Conservation (phyloP, 495 filamentous ascomycete genomes). For the Jackrogersella minutella region DNA sequence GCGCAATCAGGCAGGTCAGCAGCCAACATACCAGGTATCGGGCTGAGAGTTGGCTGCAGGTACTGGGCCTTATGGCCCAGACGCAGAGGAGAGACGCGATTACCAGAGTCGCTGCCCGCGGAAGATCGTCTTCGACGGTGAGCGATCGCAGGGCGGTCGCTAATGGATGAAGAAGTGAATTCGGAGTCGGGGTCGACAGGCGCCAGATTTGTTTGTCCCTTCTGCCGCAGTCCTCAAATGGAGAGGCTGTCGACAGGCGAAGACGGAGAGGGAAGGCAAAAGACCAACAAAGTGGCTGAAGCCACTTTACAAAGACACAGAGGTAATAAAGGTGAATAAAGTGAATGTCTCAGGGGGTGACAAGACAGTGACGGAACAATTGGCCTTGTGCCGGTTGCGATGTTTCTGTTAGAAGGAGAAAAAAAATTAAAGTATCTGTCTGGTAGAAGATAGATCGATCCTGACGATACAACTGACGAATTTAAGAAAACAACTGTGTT, state of each 20-base stretch:
- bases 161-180: conserved; percentile 53
- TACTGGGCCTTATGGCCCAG: conserved; percentile 53
- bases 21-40: conserved; percentile 52
- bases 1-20: conserved; percentile 16
- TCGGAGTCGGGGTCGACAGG: conserved; percentile 46
- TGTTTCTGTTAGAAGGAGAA: conserved; percentile 20
- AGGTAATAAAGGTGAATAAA: conserved; percentile 25
- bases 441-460: conserved; percentile 10
- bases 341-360: conserved; percentile 36
- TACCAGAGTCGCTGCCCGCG: conserved; percentile 32
- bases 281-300: conserved; percentile 37
- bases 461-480: conserved; percentile 19
- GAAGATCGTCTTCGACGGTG: conserved; percentile 56
- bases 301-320: conserved; percentile 29
- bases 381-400: conserved; percentile 17
- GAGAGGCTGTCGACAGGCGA: conserved; percentile 34
- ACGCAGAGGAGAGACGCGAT: conserved; percentile 43
- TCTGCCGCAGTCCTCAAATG: conserved; percentile 33
- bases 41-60: conserved; percentile 47
- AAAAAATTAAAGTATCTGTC: not conserved
- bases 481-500: conserved; percentile 39
- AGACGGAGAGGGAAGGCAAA: conserved; percentile 14
- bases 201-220: conserved; percentile 49
- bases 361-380: conserved; percentile 25
- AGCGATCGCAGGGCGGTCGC: conserved; percentile 49